These are phyloP conservation scores for Fonsecaea nubica DNA, from an alignment of 2,329 filamentous ascomycete species.

Conservation along the genomic window DNA sequence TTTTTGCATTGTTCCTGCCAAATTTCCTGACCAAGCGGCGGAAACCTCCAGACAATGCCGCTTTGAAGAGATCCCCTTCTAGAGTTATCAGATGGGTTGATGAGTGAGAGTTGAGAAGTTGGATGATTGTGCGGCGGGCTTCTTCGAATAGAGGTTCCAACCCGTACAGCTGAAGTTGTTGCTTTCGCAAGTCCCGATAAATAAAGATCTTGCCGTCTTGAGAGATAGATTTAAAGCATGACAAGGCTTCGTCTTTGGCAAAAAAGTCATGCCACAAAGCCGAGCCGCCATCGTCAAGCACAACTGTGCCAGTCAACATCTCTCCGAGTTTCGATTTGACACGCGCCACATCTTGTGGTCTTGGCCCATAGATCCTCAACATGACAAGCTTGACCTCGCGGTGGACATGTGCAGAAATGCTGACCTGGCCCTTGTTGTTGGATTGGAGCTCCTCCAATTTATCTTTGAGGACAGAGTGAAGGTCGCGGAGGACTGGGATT, in stretches of 20 bases:
- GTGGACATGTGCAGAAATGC: conserved; percentile 6
- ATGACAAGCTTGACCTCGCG: conserved; percentile 5
- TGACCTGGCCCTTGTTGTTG: conserved; percentile 7
- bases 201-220: conserved; percentile 18
- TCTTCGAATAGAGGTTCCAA: conserved; percentile 3
- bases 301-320: conserved; percentile 17
- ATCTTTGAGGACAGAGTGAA: conserved; percentile 14
- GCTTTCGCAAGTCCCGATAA: conserved; percentile 18
- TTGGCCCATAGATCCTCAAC: conserved; percentile 13
- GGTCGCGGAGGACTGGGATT: conserved; percentile 13
- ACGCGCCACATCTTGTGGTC: conserved; percentile 14
- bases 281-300: conserved; percentile 16
- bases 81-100: conserved; percentile 12
- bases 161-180: conserved; percentile 19
- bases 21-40: conserved; percentile 10
- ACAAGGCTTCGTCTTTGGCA: conserved; percentile 15
- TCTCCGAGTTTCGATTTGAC: conserved; percentile 14
- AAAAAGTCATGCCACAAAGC: conserved; percentile 29
- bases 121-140: conserved; percentile 13
- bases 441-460: conserved; percentile 15
- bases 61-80: conserved; percentile 10
- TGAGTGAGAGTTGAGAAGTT: neutral
- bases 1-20: conserved; percentile 16
- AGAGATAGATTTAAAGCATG: conserved; percentile 9
- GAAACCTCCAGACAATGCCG: conserved; percentile 17